phyloP scores from a whole-genome alignment of 1,139 yeast genomes.

The Kodamaea arcana region DNA sequence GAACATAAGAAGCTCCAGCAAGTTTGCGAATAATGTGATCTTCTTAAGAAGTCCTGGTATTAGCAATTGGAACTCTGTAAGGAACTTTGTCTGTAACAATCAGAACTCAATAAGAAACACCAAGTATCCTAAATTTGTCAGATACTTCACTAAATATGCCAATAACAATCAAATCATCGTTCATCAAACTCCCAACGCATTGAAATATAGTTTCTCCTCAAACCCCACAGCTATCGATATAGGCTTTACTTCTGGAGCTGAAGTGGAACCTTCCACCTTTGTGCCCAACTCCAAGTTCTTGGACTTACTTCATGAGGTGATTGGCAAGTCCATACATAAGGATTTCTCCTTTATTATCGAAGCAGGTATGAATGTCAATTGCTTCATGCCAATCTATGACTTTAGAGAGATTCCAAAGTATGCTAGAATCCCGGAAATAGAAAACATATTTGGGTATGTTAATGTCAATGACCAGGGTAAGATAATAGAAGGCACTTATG shows the following conservation, averaged over 20 bases:
- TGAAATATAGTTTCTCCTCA: slow-evolving; percentile 27
- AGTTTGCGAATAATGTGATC: too few species aligned
- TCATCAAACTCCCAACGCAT: slow-evolving; percentile 13
- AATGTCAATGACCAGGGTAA: slow-evolving; percentile 53
- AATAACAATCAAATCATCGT: slow-evolving; percentile 25
- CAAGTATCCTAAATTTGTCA: slow-evolving; percentile 1
- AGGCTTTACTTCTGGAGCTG: slow-evolving; percentile 17
- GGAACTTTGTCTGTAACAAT: too few species aligned
- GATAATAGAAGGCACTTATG: slow-evolving; percentile 54
- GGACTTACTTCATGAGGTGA: slow-evolving; percentile 22
- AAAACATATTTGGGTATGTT: slow-evolving; percentile 69
- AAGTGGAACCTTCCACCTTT: slow-evolving; percentile 24
- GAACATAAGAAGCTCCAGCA: too few species aligned
- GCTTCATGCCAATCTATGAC: slow-evolving; percentile 71
- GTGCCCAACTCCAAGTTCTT: slow-evolving; percentile 26
- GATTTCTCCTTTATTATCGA: slow-evolving; percentile 61
- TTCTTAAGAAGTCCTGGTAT: too few species aligned
- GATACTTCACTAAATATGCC: slow-evolving; percentile 12
- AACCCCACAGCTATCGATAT: slow-evolving; percentile 30
- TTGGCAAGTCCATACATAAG: slow-evolving; percentile 25
- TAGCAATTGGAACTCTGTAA: too few species aligned
- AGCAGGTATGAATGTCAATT: slow-evolving; percentile 53
- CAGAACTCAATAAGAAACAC: too few species aligned
- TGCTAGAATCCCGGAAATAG: slow-evolving; percentile 70
- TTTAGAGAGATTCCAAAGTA: slow-evolving; percentile 62